phyloP scores from a whole-genome alignment of 169 alveolate genomes.

The Plasmodium billcollinsi region DNA sequence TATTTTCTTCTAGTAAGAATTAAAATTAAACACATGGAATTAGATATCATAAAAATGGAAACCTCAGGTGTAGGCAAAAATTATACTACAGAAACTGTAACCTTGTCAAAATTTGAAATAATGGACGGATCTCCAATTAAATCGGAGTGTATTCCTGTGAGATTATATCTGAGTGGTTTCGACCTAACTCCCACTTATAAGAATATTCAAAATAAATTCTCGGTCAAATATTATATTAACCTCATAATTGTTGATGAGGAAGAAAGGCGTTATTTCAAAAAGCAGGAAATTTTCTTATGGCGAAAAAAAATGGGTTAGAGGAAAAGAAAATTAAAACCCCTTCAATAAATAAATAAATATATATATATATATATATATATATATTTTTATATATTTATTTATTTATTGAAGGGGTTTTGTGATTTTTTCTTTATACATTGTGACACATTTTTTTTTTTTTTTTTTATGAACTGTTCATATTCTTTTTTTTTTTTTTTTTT shows the following conservation, averaged over 20 bases:
- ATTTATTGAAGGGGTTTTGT: neutral
- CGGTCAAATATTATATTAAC: slow-evolving; percentile 97
- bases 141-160: slow-evolving; percentile 96
- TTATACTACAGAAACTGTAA: slow-evolving; percentile 94
- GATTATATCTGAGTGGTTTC: slow-evolving; percentile 96
- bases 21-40: slow-evolving; percentile 98
- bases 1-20: slow-evolving; percentile 97
- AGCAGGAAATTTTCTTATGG: slow-evolving; percentile 98
- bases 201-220: slow-evolving; percentile 95
- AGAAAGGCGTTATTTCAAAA: slow-evolving; percentile 94
- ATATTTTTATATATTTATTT: neutral
- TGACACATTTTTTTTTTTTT: no score
- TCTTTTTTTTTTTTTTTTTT: no score
- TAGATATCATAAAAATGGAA: slow-evolving; percentile 86
- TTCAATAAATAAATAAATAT: neutral
- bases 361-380: slow-evolving; percentile 13
- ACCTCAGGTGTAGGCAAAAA: slow-evolving; percentile 77
- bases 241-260: slow-evolving; percentile 98
- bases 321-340: neutral
- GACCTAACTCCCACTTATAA: slow-evolving; percentile 99
- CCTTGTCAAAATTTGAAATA: slow-evolving; percentile 97
- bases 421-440: no score
- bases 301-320: slow-evolving; percentile 93
- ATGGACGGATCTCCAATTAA: slow-evolving; percentile 99
- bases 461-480: no score